Conservation (phyloP, 306 rosid species). For the Arachis stenosperma region DNA sequence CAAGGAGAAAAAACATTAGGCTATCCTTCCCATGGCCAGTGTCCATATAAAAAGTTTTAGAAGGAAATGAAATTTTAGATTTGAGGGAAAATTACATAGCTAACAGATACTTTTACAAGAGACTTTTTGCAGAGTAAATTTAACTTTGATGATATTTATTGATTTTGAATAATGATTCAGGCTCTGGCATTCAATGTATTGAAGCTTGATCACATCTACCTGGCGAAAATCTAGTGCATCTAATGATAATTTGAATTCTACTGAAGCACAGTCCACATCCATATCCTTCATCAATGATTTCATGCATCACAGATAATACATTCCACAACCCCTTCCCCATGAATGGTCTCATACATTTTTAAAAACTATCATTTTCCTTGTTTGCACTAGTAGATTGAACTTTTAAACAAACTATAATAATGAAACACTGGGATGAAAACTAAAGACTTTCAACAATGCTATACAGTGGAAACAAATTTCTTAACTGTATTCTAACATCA, state of each 20-base stretch:
- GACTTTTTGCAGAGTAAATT: neutral
- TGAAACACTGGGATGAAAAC: neutral
- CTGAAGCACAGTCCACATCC: neutral
- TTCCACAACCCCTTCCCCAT: neutral
- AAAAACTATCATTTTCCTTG: neutral
- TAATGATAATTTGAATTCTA: neutral
- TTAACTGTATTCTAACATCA: constrained; percentile 1
- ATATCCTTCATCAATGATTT: neutral
- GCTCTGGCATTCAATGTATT: constrained; percentile 18
- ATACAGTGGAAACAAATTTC: neutral
- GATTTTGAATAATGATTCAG: constrained; percentile 13
- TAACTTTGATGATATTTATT: neutral
- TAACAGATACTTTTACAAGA: neutral
- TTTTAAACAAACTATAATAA: neutral
- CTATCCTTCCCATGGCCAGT: constrained; percentile 5
- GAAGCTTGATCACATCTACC: constrained; percentile 2
- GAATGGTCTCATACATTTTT: neutral
- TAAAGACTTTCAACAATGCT: neutral
- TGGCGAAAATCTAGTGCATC: constrained; percentile 13
- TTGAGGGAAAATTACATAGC: constrained; percentile 12
- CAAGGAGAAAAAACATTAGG: constrained; percentile 22
- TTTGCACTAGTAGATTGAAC: neutral
- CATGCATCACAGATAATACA: neutral
- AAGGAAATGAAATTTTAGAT: neutral
- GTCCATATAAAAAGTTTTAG: neutral